phyloP scores from a whole-genome alignment of 2,329 filamentous ascomycete species.

The Pleochaeta shiraiana region DNA sequence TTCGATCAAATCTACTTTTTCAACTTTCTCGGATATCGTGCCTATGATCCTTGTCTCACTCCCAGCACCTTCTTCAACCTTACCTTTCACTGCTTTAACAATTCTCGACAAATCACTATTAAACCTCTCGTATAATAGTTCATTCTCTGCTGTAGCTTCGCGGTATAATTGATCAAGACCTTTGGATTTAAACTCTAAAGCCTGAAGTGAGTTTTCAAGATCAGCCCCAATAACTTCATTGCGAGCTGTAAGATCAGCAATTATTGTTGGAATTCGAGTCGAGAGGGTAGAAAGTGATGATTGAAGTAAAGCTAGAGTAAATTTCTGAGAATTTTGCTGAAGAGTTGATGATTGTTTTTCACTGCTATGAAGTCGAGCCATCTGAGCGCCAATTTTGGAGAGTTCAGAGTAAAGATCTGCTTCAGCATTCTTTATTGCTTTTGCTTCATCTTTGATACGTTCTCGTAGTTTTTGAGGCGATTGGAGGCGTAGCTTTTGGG shows the following conservation, averaged over 20 bases:
- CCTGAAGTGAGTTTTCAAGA: conserved; percentile 46
- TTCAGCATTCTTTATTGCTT: conserved; percentile 47
- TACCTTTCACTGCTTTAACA: conserved; percentile 48
- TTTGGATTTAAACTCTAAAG: conserved; percentile 56
- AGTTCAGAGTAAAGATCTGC: conserved; percentile 52
- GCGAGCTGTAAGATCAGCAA: conserved; percentile 35
- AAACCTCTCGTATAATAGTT: conserved; percentile 77
- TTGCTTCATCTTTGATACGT: conserved; percentile 64
- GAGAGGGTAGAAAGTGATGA: conserved; percentile 45
- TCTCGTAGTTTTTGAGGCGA: conserved; percentile 61
- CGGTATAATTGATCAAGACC: conserved; percentile 78
- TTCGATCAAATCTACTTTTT: conserved; percentile 53
- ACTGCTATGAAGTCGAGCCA: conserved; percentile 32
- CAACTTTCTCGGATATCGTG: conserved; percentile 31
- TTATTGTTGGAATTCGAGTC: conserved; percentile 35
- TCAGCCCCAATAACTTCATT: conserved; percentile 46
- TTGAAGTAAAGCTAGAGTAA: conserved; percentile 22
- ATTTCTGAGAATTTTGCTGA: not conserved
- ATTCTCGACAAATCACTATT: conserved; percentile 80
- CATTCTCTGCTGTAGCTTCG: conserved; percentile 75
- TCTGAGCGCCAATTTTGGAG: conserved; percentile 58
- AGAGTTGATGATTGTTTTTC: conserved; percentile 16
- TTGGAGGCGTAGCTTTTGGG: conserved; percentile 37
- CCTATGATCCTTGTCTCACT: not conserved
- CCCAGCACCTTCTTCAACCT: conserved; percentile 22